Evolutionary conservation across 768 basidiomycete species (phyloP).

Genomic region (Sistotremastrum niveocremeum): DNA sequence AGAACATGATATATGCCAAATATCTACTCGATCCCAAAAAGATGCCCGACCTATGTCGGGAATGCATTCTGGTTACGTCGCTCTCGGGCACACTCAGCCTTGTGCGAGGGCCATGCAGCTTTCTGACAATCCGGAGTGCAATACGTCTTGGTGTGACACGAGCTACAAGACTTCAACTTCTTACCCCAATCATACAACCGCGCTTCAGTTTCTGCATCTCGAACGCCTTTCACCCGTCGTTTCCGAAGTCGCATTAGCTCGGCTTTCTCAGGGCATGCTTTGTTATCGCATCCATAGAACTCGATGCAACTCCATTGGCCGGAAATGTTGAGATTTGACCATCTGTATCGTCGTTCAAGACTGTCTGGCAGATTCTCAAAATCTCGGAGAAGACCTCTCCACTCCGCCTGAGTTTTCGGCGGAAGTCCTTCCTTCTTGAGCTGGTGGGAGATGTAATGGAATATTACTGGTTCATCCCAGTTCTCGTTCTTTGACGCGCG

Average conservation of each 20-base stretch:
- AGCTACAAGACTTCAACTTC: constrained; percentile 11
- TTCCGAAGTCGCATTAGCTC: constrained; percentile 10
- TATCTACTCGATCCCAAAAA: no score
- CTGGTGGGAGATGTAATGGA: constrained; percentile 16
- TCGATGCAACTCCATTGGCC: constrained; percentile 15
- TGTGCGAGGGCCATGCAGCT: constrained; percentile 13
- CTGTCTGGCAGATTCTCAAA: constrained; percentile 12
- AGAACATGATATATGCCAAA: no score
- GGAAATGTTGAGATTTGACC: constrained; percentile 12
- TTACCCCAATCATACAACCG: constrained; percentile 14
- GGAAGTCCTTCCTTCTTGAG: constrained; percentile 8
- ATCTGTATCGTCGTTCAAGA: constrained; percentile 9
- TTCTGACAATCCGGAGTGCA: constrained; percentile 16
- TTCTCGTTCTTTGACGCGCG: constrained; percentile 7
- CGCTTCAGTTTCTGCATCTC: constrained; percentile 14
- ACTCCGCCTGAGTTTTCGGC: constrained; percentile 8
- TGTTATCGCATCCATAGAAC: constrained; percentile 11
- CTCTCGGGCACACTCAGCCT: constrained; percentile 7
- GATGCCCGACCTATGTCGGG: no score
- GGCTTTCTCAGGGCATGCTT: constrained; percentile 11
- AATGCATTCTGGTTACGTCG: no score
- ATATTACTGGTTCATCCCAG: constrained; percentile 9
- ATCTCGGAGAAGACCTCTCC: constrained; percentile 9
- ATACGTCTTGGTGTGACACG: constrained; percentile 10
- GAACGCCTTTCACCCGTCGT: constrained; percentile 10